These are phyloP conservation scores for Cryptosporidium parvum DNA, from an alignment of 169 alveolate species.

Conservation along the genomic window DNA sequence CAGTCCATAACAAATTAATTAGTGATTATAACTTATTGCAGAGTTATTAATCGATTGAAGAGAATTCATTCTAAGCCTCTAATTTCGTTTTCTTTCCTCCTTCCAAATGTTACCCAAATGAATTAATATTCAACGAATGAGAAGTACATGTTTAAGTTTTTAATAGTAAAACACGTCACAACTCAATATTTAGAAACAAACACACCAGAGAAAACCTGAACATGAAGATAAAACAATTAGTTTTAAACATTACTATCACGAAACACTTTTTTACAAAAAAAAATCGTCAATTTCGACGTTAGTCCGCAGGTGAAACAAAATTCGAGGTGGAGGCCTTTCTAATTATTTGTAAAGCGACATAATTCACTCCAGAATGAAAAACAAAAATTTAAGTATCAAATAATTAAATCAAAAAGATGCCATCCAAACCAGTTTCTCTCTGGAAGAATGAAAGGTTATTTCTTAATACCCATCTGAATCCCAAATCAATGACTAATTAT, in stretches of 20 bases:
- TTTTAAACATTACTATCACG: slow-evolving; percentile 14
- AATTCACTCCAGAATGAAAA: neutral
- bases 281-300: neutral
- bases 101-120: neutral
- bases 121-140: neutral
- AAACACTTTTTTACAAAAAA: neutral
- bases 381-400: neutral
- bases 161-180: neutral
- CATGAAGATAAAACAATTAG: slow-evolving; percentile 7
- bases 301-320: neutral
- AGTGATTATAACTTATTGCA: neutral
- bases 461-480: slow-evolving; percentile 6
- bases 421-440: neutral
- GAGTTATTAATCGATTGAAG: neutral
- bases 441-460: slow-evolving; percentile 6
- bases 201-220: neutral
- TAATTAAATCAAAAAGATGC: neutral
- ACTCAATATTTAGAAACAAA: neutral
- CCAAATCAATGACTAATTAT: neutral
- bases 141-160: neutral
- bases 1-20: neutral
- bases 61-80: neutral
- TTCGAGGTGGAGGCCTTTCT: neutral
- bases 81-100: neutral
- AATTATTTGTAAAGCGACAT: neutral